These are phyloP conservation scores for Pleurotus cornucopiae DNA, from an alignment of 768 basidiomycete species.

Conservation along the genomic window DNA sequence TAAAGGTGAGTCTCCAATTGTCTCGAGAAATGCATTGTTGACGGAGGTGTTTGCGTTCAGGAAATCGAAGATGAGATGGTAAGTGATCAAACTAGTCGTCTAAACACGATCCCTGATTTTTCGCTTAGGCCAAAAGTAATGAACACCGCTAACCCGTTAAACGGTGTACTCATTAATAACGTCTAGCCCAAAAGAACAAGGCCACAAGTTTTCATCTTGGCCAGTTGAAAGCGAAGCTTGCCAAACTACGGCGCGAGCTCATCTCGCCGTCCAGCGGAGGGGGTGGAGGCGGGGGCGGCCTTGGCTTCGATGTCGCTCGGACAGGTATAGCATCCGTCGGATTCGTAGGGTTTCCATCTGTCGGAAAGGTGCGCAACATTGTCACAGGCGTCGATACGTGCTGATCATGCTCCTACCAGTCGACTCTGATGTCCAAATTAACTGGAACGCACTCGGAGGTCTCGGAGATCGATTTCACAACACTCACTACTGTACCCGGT, in stretches of 20 bases:
- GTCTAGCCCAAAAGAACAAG: slow-evolving; percentile 89
- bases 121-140: slow-evolving; percentile 72
- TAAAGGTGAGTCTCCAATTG: slow-evolving; percentile 49
- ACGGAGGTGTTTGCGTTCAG: slow-evolving; percentile 26
- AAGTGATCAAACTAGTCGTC: slow-evolving; percentile 23
- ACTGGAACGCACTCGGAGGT: slow-evolving; percentile 97
- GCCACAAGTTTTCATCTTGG: slow-evolving; percentile 95
- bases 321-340: slow-evolving; percentile 98
- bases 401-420: slow-evolving; percentile 38
- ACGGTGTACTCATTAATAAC: slow-evolving; percentile 9
- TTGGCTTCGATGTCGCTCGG: slow-evolving; percentile 96
- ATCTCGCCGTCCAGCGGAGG: slow-evolving; percentile 76
- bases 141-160: slow-evolving; percentile 11
- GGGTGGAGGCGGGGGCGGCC: slow-evolving; percentile 83
- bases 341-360: slow-evolving; percentile 90
- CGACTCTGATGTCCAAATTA: slow-evolving; percentile 90
- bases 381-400: not conserved
- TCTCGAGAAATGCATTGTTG: too few species aligned
- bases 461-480: slow-evolving; percentile 96
- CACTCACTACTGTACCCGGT: slow-evolving; percentile 92
- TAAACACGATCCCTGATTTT: slow-evolving; percentile 18
- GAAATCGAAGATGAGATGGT: slow-evolving; percentile 99
- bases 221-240: slow-evolving; percentile 96
- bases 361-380: slow-evolving; percentile 66
- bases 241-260: slow-evolving; percentile 92